Conservation (phyloP, 495 filamentous ascomycete genomes). For the Lasiosphaeria ovina region DNA sequence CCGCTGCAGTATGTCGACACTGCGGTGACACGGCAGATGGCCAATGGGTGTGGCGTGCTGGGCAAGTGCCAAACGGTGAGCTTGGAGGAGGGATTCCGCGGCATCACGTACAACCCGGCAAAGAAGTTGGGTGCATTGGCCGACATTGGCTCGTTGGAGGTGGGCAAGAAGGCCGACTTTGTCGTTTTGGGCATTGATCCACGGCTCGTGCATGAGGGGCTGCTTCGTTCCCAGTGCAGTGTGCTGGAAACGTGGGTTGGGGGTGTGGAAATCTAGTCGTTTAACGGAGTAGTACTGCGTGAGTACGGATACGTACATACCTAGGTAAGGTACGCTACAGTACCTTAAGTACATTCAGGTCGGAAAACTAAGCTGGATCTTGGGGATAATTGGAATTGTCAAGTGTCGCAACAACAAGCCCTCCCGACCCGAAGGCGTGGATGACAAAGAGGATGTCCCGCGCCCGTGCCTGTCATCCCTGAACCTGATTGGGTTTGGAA, state of each 20-base stretch:
- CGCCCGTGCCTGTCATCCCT: too few species aligned
- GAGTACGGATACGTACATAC: too few species aligned
- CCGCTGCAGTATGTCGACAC: slow-evolving; percentile 18
- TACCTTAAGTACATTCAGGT: too few species aligned
- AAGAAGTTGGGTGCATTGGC: slow-evolving; percentile 49
- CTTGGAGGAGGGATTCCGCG: slow-evolving; percentile 10
- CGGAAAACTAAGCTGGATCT: too few species aligned
- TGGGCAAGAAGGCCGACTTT: slow-evolving; percentile 57
- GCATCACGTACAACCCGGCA: slow-evolving; percentile 31
- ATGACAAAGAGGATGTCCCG: too few species aligned
- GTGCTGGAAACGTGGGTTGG: slow-evolving; percentile 17
- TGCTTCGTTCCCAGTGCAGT: neutral
- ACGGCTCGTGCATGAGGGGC: neutral
- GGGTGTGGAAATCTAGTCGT: neutral
- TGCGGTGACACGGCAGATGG: slow-evolving; percentile 7
- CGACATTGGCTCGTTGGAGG: slow-evolving; percentile 49
- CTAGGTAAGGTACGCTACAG: too few species aligned
- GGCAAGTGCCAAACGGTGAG: slow-evolving; percentile 2
- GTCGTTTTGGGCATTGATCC: slow-evolving; percentile 33
- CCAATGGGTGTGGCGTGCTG: neutral
- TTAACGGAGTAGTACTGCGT: too few species aligned
- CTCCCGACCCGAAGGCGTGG: too few species aligned
- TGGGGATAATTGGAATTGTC: too few species aligned
- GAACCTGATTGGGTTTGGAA: too few species aligned
- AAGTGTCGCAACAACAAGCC: too few species aligned